Conservation (phyloP, 306 rosid species). For the Trifolium dubium region DNA sequence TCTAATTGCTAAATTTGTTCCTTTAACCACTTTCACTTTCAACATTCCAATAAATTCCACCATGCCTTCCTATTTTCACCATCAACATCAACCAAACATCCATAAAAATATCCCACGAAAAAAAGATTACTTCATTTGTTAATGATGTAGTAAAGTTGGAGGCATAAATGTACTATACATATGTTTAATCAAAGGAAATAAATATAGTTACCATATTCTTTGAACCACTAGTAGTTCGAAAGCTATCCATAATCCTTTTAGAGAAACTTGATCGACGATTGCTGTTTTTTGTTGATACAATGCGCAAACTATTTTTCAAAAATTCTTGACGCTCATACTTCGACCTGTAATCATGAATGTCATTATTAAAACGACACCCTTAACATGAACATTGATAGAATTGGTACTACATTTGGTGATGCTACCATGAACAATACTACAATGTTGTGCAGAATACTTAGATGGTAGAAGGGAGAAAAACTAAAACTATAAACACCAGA, state of each 20-base stretch:
- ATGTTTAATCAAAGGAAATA: conserved; percentile 34
- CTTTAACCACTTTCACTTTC: conserved; percentile 87
- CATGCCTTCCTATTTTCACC: conserved; percentile 69
- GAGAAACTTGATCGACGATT: conserved; percentile 55
- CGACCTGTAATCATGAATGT: conserved; percentile 56
- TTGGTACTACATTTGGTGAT: conserved; percentile 17
- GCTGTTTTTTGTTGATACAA: conserved; percentile 49
- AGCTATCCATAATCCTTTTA: conserved; percentile 55
- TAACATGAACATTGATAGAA: conserved; percentile 30
- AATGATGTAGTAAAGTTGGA: conserved; percentile 35
- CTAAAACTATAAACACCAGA: neutral
- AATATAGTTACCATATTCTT: conserved; percentile 52
- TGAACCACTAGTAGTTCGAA: conserved; percentile 57
- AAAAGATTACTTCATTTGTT: conserved; percentile 10
- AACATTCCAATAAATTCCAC: conserved; percentile 79
- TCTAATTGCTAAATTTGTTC: conserved; percentile 86
- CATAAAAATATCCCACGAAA: conserved; percentile 26
- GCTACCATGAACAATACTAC: conserved; percentile 22
- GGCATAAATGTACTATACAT: conserved; percentile 14
- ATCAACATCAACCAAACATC: conserved; percentile 47
- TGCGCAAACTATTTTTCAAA: conserved; percentile 91
- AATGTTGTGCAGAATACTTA: neutral
- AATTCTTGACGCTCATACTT: conserved; percentile 89
- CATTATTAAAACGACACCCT: conserved; percentile 34
- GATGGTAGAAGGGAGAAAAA: neutral